Evolutionary conservation across 345 rosid genomes (phyloP).

Genomic region (Hypericum androsaemum): DNA sequence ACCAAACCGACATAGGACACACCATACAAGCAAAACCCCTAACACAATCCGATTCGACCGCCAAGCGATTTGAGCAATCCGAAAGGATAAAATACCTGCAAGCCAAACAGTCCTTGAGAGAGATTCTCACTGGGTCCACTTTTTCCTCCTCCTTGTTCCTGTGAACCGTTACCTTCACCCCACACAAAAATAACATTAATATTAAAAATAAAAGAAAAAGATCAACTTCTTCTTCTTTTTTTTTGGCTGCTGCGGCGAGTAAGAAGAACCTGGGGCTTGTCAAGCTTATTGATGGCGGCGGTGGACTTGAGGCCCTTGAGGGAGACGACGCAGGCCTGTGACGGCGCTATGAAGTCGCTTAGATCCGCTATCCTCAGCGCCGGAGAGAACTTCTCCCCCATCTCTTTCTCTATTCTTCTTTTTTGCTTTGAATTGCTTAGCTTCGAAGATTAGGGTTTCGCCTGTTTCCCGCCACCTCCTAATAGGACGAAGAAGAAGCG

Average conservation of each 20-base stretch:
- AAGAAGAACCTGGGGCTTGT: slow-evolving; percentile 48
- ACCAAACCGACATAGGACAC: too few relatives aligned
- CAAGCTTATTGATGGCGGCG: slow-evolving; percentile 16
- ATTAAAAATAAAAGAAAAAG: neutral
- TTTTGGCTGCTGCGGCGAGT: too few relatives aligned
- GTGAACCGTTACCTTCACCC: slow-evolving; percentile 37
- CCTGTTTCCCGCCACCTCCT: too few relatives aligned
- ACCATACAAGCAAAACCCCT: neutral
- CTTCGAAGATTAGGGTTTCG: too few relatives aligned
- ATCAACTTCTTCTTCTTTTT: neutral
- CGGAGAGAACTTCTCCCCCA: slow-evolving; percentile 90
- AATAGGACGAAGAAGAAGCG: too few relatives aligned
- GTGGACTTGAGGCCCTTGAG: slow-evolving; percentile 46
- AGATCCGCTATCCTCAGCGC: slow-evolving; percentile 84
- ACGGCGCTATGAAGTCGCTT: slow-evolving; percentile 86
- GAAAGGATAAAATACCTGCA: slow-evolving; percentile 47
- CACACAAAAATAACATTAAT: neutral
- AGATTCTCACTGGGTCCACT: slow-evolving; percentile 70
- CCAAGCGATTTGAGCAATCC: neutral
- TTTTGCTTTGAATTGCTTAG: too few relatives aligned
- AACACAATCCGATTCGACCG: neutral
- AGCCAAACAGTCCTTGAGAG: slow-evolving; percentile 94
- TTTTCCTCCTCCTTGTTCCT: slow-evolving; percentile 26
- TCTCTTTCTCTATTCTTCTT: slow-evolving; percentile 11
- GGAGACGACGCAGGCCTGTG: slow-evolving; percentile 78